Evolutionary conservation across 768 basidiomycete species (phyloP), one percentile per base, ranked within the genome.

Genomic region (Auriscalpium orientale): DNA sequence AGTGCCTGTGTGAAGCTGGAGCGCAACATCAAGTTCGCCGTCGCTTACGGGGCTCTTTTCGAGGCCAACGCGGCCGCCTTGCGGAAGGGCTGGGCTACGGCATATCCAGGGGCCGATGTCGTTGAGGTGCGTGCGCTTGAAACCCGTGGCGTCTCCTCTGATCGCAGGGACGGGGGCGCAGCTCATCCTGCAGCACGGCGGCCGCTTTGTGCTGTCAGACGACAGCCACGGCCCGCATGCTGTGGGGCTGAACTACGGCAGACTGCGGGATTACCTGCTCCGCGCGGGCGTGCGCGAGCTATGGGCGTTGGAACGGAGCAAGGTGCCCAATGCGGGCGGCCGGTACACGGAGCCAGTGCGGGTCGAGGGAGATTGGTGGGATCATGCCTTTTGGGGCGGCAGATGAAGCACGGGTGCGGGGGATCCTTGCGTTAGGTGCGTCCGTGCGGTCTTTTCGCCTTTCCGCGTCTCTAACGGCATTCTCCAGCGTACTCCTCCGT

Each of bases 21-120:
- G 68, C 72, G 92, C 62, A 98, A 98, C 69, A 72, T 98, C 59
- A 64, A 68, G 50, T 84, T 72, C 56, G 92, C 86, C 1, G 76
- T 87, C 13, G 71, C 64, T 12, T 97, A 98, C 68, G 95, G 94
- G 2, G 95, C 91, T 3, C 70, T 97, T 56, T 98, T 98, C 65
- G 97, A 99, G 71, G 73, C 90, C 36, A 98, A 95, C 64, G 85
- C 93, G 21, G 91, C 97, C 10, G 93, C 94, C 9, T 85, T 98
- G 66, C 74, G 93, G 64, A 99, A 98, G 67, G 83, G 87, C 12
- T 98, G 97, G 97, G 68, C 72, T 10, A 80, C 83, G 3, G 81
- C 88, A 4, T 98, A 95, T 71, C 95, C 97, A 0, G 90, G 79
- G 1, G 68, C 71, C 54, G 93, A 97, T 61, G 78, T 95, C 13